A percentile compares a stretch with the other conserved stretches of the same genome.
Conservation (phyloP, 257 asterid species). For the Penstemon barbatus region DNA sequence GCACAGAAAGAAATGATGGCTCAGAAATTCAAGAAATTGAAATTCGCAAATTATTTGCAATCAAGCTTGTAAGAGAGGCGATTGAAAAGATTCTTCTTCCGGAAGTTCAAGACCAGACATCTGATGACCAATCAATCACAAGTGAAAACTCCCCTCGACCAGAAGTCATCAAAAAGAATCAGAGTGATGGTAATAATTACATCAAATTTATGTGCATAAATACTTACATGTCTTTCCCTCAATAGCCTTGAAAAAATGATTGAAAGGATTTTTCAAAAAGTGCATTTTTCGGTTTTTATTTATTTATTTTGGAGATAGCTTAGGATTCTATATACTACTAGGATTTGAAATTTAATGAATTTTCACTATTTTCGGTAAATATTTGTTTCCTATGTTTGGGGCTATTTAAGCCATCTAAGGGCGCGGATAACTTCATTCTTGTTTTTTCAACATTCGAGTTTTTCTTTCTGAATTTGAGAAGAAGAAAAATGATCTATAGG, state of each 20-base stretch:
- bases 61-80: conserved; percentile 91
- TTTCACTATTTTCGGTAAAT: too few relatives aligned
- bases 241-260: background rate
- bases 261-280: too few relatives aligned
- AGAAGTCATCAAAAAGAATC: conserved; percentile 42
- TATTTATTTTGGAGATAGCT: background rate
- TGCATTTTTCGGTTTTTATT: background rate
- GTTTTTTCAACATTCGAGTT: too few relatives aligned
- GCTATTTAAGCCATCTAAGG: too few relatives aligned
- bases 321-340: too few relatives aligned
- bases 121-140: conserved; percentile 65
- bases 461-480: too few relatives aligned
- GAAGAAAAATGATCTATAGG: too few relatives aligned
- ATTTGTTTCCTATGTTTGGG: too few relatives aligned
- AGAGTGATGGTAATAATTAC: conserved; percentile 40
- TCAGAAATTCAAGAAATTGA: conserved; percentile 59
- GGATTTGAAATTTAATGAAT: too few relatives aligned
- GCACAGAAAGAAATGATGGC: conserved; percentile 29
- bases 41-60: conserved; percentile 63
- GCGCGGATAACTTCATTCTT: too few relatives aligned
- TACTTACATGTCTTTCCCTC: background rate
- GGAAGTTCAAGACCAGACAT: conserved; percentile 78
- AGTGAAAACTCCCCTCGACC: conserved; percentile 52
- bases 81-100: conserved; percentile 97
- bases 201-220: background rate